phyloP scores from a whole-genome alignment of 768 basidiomycete species.

The Trametes coccinea region DNA sequence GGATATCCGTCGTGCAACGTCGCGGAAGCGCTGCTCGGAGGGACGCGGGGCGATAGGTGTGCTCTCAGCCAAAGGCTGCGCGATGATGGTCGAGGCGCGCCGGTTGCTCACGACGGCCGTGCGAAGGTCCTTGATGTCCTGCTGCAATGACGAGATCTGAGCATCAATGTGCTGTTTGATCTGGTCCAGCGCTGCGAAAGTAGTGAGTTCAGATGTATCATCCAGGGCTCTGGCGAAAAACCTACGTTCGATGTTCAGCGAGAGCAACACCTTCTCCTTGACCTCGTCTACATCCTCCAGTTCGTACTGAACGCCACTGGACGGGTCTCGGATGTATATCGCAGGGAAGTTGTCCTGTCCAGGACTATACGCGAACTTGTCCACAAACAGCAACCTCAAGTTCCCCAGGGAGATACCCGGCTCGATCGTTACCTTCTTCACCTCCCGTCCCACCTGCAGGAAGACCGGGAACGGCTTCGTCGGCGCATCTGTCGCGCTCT shows the following conservation, averaged over 20 bases:
- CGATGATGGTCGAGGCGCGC: slow-evolving; percentile 53
- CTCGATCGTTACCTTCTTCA: slow-evolving; percentile 82
- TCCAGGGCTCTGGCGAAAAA: slow-evolving; percentile 23
- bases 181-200: slow-evolving; percentile 82
- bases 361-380: slow-evolving; percentile 92
- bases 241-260: slow-evolving; percentile 96
- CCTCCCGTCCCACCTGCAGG: slow-evolving; percentile 86
- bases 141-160: slow-evolving; percentile 81
- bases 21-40: slow-evolving; percentile 71
- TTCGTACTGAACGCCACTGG: slow-evolving; percentile 93
- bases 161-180: slow-evolving; percentile 97
- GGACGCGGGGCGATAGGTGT: slow-evolving; percentile 69
- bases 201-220: not conserved
- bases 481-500: slow-evolving; percentile 9
- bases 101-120: slow-evolving; percentile 56
- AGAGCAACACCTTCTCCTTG: slow-evolving; percentile 82
- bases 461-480: slow-evolving; percentile 64
- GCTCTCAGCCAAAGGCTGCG: slow-evolving; percentile 61
- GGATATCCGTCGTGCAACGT: slow-evolving; percentile 72
- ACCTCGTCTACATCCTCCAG: slow-evolving; percentile 94
- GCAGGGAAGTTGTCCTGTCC: slow-evolving; percentile 92
- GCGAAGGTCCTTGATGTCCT: slow-evolving; percentile 89
- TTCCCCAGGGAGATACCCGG: slow-evolving; percentile 68
- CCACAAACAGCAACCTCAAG: slow-evolving; percentile 86
- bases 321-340: slow-evolving; percentile 92